Evolutionary conservation across 2,329 filamentous ascomycete species (phyloP).

Genomic region (Nigrospora sphaerica): DNA sequence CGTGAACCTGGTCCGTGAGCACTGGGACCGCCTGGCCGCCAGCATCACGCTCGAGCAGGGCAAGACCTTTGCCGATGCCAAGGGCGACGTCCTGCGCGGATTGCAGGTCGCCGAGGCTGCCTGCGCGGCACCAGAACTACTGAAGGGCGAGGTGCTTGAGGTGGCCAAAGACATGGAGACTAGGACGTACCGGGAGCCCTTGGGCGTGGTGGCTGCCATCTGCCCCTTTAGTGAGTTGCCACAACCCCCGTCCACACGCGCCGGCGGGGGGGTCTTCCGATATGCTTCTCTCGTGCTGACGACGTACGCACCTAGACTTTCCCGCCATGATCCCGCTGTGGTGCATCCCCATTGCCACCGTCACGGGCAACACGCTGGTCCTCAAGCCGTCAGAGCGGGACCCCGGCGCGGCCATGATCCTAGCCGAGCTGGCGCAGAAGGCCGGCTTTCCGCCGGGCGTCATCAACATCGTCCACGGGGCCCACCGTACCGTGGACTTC

Average conservation of each 20-base stretch:
- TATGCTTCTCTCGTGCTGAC: background rate
- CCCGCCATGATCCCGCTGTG: slow-evolving; percentile 91
- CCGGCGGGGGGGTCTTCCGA: background rate
- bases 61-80: slow-evolving; percentile 80
- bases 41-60: slow-evolving; percentile 85
- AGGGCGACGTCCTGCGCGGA: slow-evolving; percentile 73
- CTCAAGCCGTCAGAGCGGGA: slow-evolving; percentile 84
- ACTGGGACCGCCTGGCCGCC: slow-evolving; percentile 78
- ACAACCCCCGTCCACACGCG: background rate
- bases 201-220: slow-evolving; percentile 76
- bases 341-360: slow-evolving; percentile 78
- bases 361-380: slow-evolving; percentile 77
- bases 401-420: slow-evolving; percentile 77
- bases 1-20: slow-evolving; percentile 69
- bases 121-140: slow-evolving; percentile 70
- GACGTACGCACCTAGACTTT: slow-evolving; percentile 53
- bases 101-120: slow-evolving; percentile 81
- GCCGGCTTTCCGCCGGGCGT: slow-evolving; percentile 78
- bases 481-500: slow-evolving; percentile 76
- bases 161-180: slow-evolving; percentile 90
- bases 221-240: slow-evolving; percentile 70
- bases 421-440: slow-evolving; percentile 72
- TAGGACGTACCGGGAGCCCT: slow-evolving; percentile 70
- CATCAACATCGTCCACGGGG: slow-evolving; percentile 75
- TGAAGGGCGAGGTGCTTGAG: slow-evolving; percentile 78